Percentiles rank a stretch among this genome's conserved stretches.
Evolutionary conservation across 768 basidiomycete genomes (phyloP).

Genomic region (Russula virescens): DNA sequence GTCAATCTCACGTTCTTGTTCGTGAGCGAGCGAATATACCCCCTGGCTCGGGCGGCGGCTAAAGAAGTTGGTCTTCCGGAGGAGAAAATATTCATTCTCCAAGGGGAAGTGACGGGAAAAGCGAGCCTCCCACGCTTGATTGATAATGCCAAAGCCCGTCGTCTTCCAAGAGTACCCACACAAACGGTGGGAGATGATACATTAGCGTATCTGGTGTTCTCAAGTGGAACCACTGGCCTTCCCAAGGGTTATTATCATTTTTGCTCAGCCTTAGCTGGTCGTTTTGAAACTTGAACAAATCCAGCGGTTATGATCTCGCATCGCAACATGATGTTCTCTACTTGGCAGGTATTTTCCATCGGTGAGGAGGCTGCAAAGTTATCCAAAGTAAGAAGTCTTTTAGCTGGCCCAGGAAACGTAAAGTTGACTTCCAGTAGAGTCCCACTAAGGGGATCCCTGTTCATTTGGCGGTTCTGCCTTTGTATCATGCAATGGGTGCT

Average conservation of each 20-base stretch:
- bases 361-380: conserved; percentile 32
- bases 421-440: conserved; percentile 30
- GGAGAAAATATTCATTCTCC: conserved; percentile 45
- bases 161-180: conserved; percentile 38
- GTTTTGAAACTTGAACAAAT: neutral
- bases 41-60: conserved; percentile 37
- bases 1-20: conserved; percentile 44
- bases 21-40: conserved; percentile 42
- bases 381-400: conserved; percentile 33
- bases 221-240: conserved; percentile 71
- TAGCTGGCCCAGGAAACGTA: neutral
- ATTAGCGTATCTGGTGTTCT: conserved; percentile 66
- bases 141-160: conserved; percentile 33
- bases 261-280: neutral
- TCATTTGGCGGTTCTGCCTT: conserved; percentile 53
- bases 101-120: conserved; percentile 38
- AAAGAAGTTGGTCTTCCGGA: conserved; percentile 32
- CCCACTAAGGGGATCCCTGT: conserved; percentile 37
- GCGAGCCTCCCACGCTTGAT: conserved; percentile 44
- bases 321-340: conserved; percentile 47
- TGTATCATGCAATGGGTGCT: conserved; percentile 65
- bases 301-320: conserved; percentile 69
- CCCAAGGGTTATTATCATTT: conserved; percentile 54
- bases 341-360: conserved; percentile 29
- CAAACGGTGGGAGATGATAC: conserved; percentile 46